Conservation (phyloP, 148 eudicot species). For the Nepenthes mirabilis region DNA sequence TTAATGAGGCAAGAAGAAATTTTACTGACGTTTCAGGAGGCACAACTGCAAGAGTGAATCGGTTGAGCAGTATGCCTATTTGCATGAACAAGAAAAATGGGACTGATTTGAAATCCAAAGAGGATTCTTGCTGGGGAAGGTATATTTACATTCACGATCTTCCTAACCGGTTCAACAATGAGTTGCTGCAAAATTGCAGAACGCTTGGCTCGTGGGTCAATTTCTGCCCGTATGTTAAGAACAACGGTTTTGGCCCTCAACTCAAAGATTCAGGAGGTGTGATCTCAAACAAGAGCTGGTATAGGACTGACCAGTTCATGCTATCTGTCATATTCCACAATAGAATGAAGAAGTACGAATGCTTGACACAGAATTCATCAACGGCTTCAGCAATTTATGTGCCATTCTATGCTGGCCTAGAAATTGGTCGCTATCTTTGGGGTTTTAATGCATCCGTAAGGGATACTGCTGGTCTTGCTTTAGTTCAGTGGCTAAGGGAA, state of each 20-base stretch:
- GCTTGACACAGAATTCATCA: conserved; percentile 22
- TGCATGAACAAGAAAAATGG: neutral
- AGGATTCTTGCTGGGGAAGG: conserved; percentile 17
- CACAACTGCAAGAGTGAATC: no score
- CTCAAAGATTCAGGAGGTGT: conserved; percentile 2
- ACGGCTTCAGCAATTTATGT: conserved; percentile 29
- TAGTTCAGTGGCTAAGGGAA: conserved; percentile 17
- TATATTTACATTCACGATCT: conserved; percentile 30
- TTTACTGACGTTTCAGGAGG: no score
- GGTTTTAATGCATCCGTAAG: conserved; percentile 8
- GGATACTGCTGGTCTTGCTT: conserved; percentile 12
- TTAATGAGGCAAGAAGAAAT: no score
- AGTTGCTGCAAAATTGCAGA: conserved; percentile 15
- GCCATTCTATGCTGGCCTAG: conserved; percentile 35
- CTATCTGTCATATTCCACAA: conserved; percentile 23
- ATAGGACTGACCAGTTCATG: conserved; percentile 27
- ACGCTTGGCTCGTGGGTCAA: conserved; percentile 9
- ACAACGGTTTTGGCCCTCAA: conserved; percentile 18
- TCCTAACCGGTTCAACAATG: conserved; percentile 24
- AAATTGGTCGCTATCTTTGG: conserved; percentile 18
- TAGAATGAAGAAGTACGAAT: conserved; percentile 31
- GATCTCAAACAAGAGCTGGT: conserved; percentile 15
- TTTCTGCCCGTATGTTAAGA: conserved; percentile 17
- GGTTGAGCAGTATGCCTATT: neutral
- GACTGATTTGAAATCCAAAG: neutral